Evolutionary conservation across 2,329 filamentous ascomycete species (phyloP).

Genomic region (Ascochyta fabae): DNA sequence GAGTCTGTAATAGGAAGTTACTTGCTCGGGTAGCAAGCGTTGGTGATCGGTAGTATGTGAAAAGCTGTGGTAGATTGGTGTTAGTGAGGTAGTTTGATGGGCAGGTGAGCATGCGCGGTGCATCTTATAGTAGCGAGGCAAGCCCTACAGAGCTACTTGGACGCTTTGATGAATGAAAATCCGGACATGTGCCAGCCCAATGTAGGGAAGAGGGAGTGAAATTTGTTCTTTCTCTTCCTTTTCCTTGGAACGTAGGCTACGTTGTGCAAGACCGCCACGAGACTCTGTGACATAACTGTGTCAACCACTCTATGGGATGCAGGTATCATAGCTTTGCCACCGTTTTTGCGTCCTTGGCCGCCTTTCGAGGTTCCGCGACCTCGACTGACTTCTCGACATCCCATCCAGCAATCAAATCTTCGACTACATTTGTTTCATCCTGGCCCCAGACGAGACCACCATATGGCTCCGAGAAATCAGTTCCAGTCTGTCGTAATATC

Average conservation of each 20-base stretch:
- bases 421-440: constrained; percentile 42
- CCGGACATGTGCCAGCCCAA: no score
- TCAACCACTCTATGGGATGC: no score
- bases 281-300: no score
- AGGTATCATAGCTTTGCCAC: neutral
- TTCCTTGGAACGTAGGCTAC: no score
- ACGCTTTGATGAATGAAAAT: no score
- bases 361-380: constrained; percentile 6
- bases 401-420: constrained; percentile 46
- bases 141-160: no score
- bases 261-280: no score
- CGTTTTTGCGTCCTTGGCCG: no score
- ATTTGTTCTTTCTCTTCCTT: no score
- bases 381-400: constrained; percentile 2
- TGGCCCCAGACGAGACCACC: constrained; percentile 45
- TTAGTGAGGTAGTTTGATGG: neutral
- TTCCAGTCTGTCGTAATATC: constrained; percentile 23
- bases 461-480: constrained; percentile 22
- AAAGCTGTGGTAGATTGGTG: neutral
- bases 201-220: no score
- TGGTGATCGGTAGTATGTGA: neutral
- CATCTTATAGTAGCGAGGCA: neutral
- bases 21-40: neutral
- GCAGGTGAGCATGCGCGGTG: neutral
- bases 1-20: neutral